Conservation (phyloP, 1,284 basidiomycete genomes). For the Pseudozyma sp. region DNA sequence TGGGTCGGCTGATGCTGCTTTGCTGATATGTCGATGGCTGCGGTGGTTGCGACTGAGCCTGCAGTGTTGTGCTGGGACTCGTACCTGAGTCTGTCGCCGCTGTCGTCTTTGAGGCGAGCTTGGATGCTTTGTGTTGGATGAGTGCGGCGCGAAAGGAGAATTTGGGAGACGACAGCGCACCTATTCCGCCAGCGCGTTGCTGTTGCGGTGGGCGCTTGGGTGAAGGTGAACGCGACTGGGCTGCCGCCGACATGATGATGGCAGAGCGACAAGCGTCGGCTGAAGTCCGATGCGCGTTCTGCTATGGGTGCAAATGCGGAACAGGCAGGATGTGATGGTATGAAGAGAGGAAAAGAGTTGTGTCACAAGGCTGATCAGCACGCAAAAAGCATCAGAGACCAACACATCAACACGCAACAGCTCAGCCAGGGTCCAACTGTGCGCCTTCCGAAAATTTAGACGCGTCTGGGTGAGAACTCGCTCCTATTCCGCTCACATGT, state of each 20-base stretch:
- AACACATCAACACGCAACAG: slow-evolving; percentile 33
- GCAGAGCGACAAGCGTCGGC: background rate
- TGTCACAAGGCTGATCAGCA: background rate
- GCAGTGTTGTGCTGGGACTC: background rate
- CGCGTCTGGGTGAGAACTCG: slow-evolving; percentile 6
- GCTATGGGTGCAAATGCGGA: background rate
- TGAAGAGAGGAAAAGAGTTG: background rate
- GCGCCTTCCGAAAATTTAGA: background rate
- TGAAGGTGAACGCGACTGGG: slow-evolving; percentile 18
- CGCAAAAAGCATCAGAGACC: slow-evolving; percentile 10
- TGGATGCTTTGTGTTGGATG: slow-evolving; percentile 26
- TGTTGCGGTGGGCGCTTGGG: slow-evolving; percentile 18
- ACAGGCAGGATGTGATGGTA: slow-evolving; percentile 11
- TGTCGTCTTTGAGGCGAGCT: slow-evolving; percentile 10
- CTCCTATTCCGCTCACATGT: background rate
- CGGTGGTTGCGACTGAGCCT: background rate
- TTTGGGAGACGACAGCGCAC: slow-evolving; percentile 29
- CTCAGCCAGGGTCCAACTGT: slow-evolving; percentile 7
- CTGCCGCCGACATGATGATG: slow-evolving; percentile 17
- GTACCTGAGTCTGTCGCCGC: background rate
- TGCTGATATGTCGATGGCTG: slow-evolving; percentile 5
- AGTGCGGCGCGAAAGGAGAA: slow-evolving; percentile 46
- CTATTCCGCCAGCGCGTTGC: slow-evolving; percentile 7
- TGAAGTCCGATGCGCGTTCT: background rate
- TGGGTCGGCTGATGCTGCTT: slow-evolving; percentile 5